phyloP scores from a whole-genome alignment of 148 eudicot genomes.

The Vaccinium darrowii region DNA sequence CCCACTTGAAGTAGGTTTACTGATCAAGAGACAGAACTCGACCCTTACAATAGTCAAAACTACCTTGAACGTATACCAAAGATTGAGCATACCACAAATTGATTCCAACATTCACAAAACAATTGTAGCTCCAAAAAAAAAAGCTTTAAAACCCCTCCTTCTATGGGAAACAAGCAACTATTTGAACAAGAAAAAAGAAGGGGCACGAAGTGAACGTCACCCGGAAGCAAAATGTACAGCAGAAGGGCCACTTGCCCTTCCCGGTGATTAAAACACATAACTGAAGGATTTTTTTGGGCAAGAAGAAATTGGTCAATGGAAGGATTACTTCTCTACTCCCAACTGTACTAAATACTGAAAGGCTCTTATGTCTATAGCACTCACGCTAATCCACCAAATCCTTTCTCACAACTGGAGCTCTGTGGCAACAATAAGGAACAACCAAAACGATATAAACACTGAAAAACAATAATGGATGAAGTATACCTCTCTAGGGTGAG shows the following conservation, averaged over 20 bases:
- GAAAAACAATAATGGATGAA: background rate
- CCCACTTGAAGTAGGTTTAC: too few relatives aligned
- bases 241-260: background rate
- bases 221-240: background rate
- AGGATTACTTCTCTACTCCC: background rate
- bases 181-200: background rate
- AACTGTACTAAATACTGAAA: background rate
- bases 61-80: background rate
- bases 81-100: background rate
- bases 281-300: background rate
- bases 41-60: background rate
- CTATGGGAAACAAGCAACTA: background rate
- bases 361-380: background rate
- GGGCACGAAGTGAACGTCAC: background rate
- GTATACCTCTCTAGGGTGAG: conserved; percentile 85
- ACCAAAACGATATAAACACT: background rate
- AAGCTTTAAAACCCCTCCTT: background rate
- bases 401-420: background rate
- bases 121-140: background rate
- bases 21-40: background rate
- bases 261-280: background rate
- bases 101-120: background rate
- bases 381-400: background rate
- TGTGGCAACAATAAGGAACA: background rate
- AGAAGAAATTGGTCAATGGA: background rate